Percentiles rank a stretch among this genome's conserved stretches.
These are phyloP conservation scores for Laetiporus sulphureus DNA, from an alignment of 1,284 basidiomycete species.

Conservation along the genomic window DNA sequence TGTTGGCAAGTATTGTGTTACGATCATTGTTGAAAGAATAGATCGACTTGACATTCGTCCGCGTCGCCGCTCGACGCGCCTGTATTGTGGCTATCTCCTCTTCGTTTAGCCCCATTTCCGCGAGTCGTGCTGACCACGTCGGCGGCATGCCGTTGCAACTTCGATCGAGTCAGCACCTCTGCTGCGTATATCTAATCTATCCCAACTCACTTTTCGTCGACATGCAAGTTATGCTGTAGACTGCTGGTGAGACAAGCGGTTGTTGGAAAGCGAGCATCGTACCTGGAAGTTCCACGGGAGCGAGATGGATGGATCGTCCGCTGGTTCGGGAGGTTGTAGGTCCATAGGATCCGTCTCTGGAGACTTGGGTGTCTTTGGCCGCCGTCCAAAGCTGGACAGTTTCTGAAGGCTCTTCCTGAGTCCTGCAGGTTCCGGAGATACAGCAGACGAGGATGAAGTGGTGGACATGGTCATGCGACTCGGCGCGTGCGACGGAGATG, in stretches of 20 bases:
- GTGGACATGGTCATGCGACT: constrained; percentile 25
- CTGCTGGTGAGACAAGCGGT: constrained; percentile 5
- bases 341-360: constrained; percentile 25
- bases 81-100: constrained; percentile 64
- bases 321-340: constrained; percentile 24
- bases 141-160: constrained; percentile 67
- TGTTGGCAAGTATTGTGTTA: constrained; percentile 6
- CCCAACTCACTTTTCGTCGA: constrained; percentile 59
- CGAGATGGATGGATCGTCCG: constrained; percentile 58
- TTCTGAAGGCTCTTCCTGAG: constrained; percentile 44
- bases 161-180: constrained; percentile 8
- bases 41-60: constrained; percentile 21
- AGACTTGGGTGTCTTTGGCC: constrained; percentile 29
- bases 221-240: constrained; percentile 67
- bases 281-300: constrained; percentile 73
- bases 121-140: constrained; percentile 58
- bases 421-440: constrained; percentile 28
- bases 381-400: constrained; percentile 32
- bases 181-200: not conserved
- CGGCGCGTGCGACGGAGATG: constrained; percentile 25
- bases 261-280: constrained; percentile 15
- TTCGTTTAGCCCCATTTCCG: constrained; percentile 52
- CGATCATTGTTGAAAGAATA: constrained; percentile 18
- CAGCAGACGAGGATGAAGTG: constrained; percentile 16
- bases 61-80: constrained; percentile 39